These are phyloP conservation scores for Ilyonectria mors-panacis DNA, from an alignment of 2,329 filamentous ascomycete species.

Conservation along the genomic window DNA sequence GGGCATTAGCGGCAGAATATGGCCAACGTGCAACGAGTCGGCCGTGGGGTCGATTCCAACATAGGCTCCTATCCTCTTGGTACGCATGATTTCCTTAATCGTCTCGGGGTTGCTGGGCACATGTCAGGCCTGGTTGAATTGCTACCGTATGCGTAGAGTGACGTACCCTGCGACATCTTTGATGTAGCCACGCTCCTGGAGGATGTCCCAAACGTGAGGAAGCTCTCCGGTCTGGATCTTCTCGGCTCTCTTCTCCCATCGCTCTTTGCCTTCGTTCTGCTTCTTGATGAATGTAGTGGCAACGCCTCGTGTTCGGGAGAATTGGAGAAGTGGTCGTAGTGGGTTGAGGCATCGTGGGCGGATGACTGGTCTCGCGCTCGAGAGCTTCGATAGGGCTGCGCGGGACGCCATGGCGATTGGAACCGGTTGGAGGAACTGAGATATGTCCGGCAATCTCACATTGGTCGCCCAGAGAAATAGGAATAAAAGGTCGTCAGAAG, in stretches of 20 bases:
- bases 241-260: slow-evolving; percentile 65
- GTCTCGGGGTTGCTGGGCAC: slow-evolving; percentile 59
- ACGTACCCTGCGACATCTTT: slow-evolving; percentile 82
- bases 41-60: slow-evolving; percentile 89
- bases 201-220: slow-evolving; percentile 71
- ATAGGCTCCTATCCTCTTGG: slow-evolving; percentile 80
- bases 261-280: slow-evolving; percentile 55
- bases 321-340: slow-evolving; percentile 41
- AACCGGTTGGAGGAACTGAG: neutral
- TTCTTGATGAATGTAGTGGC: slow-evolving; percentile 62
- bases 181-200: slow-evolving; percentile 81
- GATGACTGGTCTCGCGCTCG: slow-evolving; percentile 43
- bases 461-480: slow-evolving; percentile 2
- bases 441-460: slow-evolving; percentile 14
- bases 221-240: slow-evolving; percentile 65
- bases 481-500: neutral
- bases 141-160: slow-evolving; percentile 8
- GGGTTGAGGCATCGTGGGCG: slow-evolving; percentile 43
- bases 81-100: slow-evolving; percentile 75
- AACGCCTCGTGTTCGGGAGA: slow-evolving; percentile 54
- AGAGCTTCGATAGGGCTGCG: slow-evolving; percentile 43
- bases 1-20: slow-evolving; percentile 86
- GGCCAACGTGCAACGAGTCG: slow-evolving; percentile 83
- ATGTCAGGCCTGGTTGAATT: slow-evolving; percentile 14
- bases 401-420: slow-evolving; percentile 48